Base-by-base conservation (phyloP, 177 flowering plant species). In the Vitis hybrid region DNA sequence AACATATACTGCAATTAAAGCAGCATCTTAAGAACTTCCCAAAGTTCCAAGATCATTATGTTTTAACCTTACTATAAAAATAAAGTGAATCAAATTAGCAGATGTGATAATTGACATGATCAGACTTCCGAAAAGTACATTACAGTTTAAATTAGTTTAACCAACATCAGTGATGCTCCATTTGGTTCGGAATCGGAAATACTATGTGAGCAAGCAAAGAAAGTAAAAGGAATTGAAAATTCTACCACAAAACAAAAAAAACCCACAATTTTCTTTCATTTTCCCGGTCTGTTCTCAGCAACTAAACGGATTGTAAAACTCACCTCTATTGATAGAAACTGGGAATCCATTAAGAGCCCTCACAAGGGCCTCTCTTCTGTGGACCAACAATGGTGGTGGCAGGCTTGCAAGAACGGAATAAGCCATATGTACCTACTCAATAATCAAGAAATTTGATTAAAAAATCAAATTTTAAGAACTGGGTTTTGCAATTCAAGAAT, bases 351-450 rank as follows among this genome's bases (percentile, higher is more conserved):
- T 68, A 72, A 70, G 73, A 18, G 80, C 29, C 56, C 72, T 56
- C 64, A 74, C 70, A 64, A 82, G 62, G 81, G 86, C 62, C 45
- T 74, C 74, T 64, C 74, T 74, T 57, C 74, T 79, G 45, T 62
- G 73, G 60, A 73, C 64, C 51, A 80, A 50, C 68, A 80, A 50
- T 45, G 83, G 77, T 12, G 86, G 79, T 70, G 72, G 78, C 74
- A 83, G 70, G 76, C 51, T 77, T 60, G 79, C 76, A 31, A 75
- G 55, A 51, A 80, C 60, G 18, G 84, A 74, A 39, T 39, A 39
- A 66, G 88, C 87, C 88, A 87, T 87, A 62, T 68, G 18, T 56
- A 62, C 65, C 74, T 58, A 51, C 1, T 31, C 11, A 26, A 26
- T 26, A 51, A 57, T 48, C 48, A 21, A 39, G 1, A 56, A 52